A percentile compares a stretch with the other conserved stretches of the same genome.
phyloP scores from a whole-genome alignment of 169 alveolate genomes.

The Pseudocohnilembus persalinus region DNA sequence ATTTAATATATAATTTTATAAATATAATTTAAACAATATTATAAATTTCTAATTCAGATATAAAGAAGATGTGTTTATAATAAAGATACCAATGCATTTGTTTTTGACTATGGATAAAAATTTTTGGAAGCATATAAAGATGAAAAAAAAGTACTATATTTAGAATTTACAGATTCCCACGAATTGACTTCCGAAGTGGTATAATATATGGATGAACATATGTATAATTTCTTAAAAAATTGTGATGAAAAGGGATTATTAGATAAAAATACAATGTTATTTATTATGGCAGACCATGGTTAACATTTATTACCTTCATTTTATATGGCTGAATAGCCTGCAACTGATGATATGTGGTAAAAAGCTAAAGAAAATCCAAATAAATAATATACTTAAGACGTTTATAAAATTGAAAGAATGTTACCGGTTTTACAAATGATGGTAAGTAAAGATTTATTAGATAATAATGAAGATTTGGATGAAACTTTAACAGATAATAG shows the following conservation, averaged over 20 bases:
- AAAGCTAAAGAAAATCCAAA: background rate
- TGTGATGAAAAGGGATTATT: background rate
- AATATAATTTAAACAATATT: too few species aligned
- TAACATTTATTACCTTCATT: background rate
- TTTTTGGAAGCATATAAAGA: background rate
- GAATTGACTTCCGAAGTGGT: background rate
- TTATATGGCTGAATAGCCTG: background rate
- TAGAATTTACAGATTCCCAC: background rate
- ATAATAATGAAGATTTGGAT: background rate
- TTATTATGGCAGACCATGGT: background rate
- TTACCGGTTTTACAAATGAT: background rate
- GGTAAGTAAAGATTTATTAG: background rate
- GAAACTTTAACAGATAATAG: background rate
- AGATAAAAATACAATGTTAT: background rate
- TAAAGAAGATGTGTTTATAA: background rate
- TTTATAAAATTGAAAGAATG: background rate
- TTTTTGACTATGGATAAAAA: background rate
- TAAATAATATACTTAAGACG: background rate
- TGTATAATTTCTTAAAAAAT: background rate
- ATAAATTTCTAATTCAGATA: background rate
- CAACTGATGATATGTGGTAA: background rate
- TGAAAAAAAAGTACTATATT: background rate
- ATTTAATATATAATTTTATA: too few species aligned
- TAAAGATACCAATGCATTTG: background rate
- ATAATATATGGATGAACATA: background rate